Evolutionary conservation across 2,329 filamentous ascomycete species (phyloP), one percentile per base, ranked within the genome.

Genomic region (Fusarium siculi): DNA sequence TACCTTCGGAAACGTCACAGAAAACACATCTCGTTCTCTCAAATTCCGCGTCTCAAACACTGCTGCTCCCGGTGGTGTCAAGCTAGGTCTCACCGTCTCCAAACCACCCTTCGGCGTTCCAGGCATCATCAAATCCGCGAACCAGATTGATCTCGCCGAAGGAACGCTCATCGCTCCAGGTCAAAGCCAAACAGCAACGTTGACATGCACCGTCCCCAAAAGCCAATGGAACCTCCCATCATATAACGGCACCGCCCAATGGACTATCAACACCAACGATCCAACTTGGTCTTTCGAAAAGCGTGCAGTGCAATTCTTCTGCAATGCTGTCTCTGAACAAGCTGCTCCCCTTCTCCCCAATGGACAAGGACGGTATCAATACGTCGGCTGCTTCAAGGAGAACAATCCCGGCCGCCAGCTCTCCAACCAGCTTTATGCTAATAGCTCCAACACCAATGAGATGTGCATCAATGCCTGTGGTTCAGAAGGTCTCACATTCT

Each of bases 261-360:
- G 88, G 89, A 88, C 86, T 0, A 83, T 90, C 75, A 90, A 90
- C 77, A 86, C 86, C 50, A 87, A 89, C 57, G 88, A 90, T 63
- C 84, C 85, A 1, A 78, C 76, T 3, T 83, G 87, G 56, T 66
- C 66, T 32, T 70, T 70, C 2, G 86, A 84, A 34, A 90, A 90
- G 80, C 86, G 88, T 55, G 79, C 81, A 12, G 83, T 90, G 9
- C 79, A 85, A 16, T 90, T 90, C 67, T 77, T 77, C 52, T 90
- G 89, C 66, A 84, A 79, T 10, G 88, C 87, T 2, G 83, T 88
- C 1, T 74, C 87, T 0, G 85, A 88, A 60, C 89, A 90, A 76
- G 85, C 86, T 0, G 82, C 87, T 2, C 87, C 88, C 6, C 76
- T 88, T 55, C 64, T 84, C 10, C 50, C 72, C 2, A 82, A 84